Evolutionary conservation across 768 basidiomycete genomes (phyloP).

Genomic region (Kwoniella dendrophila): DNA sequence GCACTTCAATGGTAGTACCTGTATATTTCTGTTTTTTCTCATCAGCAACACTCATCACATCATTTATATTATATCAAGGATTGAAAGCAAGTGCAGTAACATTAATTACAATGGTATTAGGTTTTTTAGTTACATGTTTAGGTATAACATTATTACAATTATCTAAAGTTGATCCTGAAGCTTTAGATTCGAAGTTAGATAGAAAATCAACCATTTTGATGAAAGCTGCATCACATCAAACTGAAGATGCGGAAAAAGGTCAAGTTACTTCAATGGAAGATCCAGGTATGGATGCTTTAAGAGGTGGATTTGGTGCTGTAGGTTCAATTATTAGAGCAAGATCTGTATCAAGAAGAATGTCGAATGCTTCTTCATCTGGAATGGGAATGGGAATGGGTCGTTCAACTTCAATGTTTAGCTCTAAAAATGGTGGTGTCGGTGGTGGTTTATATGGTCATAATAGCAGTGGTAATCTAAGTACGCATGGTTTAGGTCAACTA

Average conservation of each 20-base stretch:
- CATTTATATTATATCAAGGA: constrained; percentile 79
- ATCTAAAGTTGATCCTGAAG: constrained; percentile 72
- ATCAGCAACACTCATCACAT: constrained; percentile 58
- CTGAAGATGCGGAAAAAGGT: constrained; percentile 73
- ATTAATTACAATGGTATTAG: constrained; percentile 87
- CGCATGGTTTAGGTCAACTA: constrained; percentile 60
- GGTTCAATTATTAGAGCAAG: constrained; percentile 75
- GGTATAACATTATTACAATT: constrained; percentile 92
- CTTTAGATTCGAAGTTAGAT: constrained; percentile 69
- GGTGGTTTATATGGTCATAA: too few relatives aligned
- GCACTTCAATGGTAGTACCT: constrained; percentile 58
- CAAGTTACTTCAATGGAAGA: constrained; percentile 71
- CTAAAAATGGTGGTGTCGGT: too few relatives aligned
- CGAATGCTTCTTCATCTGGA: constrained; percentile 36
- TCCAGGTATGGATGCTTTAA: constrained; percentile 86
- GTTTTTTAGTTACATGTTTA: constrained; percentile 70
- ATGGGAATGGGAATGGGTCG: too few relatives aligned
- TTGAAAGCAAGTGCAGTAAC: constrained; percentile 72
- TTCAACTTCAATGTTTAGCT: too few relatives aligned
- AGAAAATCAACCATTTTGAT: constrained; percentile 86
- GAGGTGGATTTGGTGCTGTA: constrained; percentile 86
- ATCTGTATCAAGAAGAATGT: constrained; percentile 41
- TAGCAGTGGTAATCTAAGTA: constrained; percentile 48
- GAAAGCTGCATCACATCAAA: constrained; percentile 74
- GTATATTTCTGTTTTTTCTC: constrained; percentile 60